Evolutionary conservation across 331 rosid species (phyloP), one percentile per base, ranked within the genome.

Genomic region (Malus hybrid): DNA sequence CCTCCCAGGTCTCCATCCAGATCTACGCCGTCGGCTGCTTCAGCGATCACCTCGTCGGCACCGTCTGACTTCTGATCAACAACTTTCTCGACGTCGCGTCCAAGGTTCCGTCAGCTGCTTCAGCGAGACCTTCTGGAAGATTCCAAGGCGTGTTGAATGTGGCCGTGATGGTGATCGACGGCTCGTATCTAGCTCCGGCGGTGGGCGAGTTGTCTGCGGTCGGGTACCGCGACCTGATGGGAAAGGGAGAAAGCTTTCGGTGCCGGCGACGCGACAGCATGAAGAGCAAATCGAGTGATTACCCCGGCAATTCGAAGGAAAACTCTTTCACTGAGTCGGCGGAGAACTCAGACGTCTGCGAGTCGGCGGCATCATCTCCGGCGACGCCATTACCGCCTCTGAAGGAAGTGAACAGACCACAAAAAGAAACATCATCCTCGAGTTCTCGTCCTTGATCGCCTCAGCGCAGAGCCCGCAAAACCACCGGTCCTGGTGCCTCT

Each of bases 101-200:
- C 62, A 69, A 54, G 31, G 64, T 82, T 1, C 99, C 98, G 12
- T 80, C 91, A n/a, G n/a, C n/a, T n/a, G 15, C 92, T 92, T 80
- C 87, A 22, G 96, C 97, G 27, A 88, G 97, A 2, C 87, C 90
- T 3, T 92, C 99, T 2, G 99, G 99, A 48, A 86, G 95, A 24
- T 92, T 88, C 82, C 85, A 80, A 4, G 99, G 99, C 33, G 87
- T 94, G 1, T 64, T 94, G 76, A 94, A 94, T 83, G 77, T 92
- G 56, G 96, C 84, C 8, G 92, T 93, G 0, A 78, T 78, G 85
- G 81, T 90, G 27, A 50, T 84, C 9, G 79, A 75, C 1, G 85
- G 78, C 54, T 84, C 93, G 0, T 87, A 81, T 7, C 73, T 85
- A 78, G 82, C 90, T 2, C 79, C 78, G 16, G 67, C 87, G 10